Percentiles rank a stretch among this genome's conserved stretches.
These are phyloP conservation scores for Lepiota brunneoincarnata DNA, from an alignment of 768 basidiomycete genomes.

Conservation along the genomic window DNA sequence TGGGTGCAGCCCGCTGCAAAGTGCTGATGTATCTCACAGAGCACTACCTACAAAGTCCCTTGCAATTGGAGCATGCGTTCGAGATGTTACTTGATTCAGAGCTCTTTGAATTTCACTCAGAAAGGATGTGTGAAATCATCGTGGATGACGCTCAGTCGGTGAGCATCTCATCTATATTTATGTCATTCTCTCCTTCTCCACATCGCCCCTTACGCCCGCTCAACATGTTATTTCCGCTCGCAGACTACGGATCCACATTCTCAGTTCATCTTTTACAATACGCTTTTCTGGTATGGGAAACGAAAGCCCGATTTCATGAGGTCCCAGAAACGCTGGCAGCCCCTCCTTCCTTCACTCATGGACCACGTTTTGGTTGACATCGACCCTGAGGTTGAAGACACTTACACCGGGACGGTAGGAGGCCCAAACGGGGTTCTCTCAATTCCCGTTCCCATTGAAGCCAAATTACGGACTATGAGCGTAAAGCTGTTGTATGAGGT, in stretches of 20 bases:
- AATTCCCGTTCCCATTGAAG: constrained; percentile 76
- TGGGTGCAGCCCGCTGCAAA: background rate
- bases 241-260: constrained; percentile 85
- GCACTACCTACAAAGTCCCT: constrained; percentile 77
- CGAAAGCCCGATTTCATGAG: constrained; percentile 69
- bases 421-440: constrained; percentile 32
- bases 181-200: constrained; percentile 8
- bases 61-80: constrained; percentile 85
- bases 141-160: constrained; percentile 68
- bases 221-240: constrained; percentile 6
- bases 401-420: constrained; percentile 44
- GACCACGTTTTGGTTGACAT: constrained; percentile 82
- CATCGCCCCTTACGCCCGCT: constrained; percentile 10
- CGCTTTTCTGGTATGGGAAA: constrained; percentile 75
- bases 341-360: constrained; percentile 79
- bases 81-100: constrained; percentile 76
- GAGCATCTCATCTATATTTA: constrained; percentile 20
- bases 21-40: constrained; percentile 38
- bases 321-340: constrained; percentile 80
- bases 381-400: constrained; percentile 69
- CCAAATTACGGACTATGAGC: constrained; percentile 69
- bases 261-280: constrained; percentile 74
- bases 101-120: constrained; percentile 87
- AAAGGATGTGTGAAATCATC: constrained; percentile 84
- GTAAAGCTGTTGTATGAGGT: constrained; percentile 87